Base-by-base conservation (phyloP, 768 basidiomycete genomes). In the Hortiboletus campestris region DNA sequence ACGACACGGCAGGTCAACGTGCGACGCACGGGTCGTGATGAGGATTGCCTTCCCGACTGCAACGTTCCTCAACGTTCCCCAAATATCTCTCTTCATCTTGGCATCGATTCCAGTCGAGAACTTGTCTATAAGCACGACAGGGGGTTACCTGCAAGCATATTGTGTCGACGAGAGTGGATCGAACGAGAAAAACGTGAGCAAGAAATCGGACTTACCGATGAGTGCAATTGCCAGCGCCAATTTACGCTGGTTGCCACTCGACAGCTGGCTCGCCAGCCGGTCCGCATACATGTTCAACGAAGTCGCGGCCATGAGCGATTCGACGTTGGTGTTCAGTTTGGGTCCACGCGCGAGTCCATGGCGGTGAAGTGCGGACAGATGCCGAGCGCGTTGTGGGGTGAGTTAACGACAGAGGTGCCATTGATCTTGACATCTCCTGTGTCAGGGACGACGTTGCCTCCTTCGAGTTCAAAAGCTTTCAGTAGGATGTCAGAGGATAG, bases 351-450 rank as follows among this genome's bases (percentile, higher is more conserved):
- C 56, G 20, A 92, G 72, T 3, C 90, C 90, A 91, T 90, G 2
- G 90, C 89, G 2, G 89, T 90, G 70, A 91, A 89, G 59, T 91
- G 90, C 0, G 89, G 89, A 66, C 89, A 93, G 47, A 93, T 87
- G 4, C 90, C 90, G 7, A 93, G 80, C 20, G 83, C 87, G 6
- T 69, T 76, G 20, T 81, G 80, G 0, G 89, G 83, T 52, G 84
- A 76, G n/a, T 77, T 75, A 29, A 88, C 73, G 36, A 88, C 84
- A 4, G 88, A 91, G 32, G 77, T 74, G 3, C 81, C 84, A 51
- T 82, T 80, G 63, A 93, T 86, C 47, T 81, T 64, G 16, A 89
- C 80, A 58, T 92, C 87, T 1, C 90, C 90, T 1, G 71, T 58
- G 58, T 88, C 83, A 0, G 89, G 89, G 28, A 81, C 67, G 31